Percentiles rank a stretch among this genome's conserved stretches.
phyloP scores from a whole-genome alignment of 352 stramenopile species.

The Phytopythium sindhum region DNA sequence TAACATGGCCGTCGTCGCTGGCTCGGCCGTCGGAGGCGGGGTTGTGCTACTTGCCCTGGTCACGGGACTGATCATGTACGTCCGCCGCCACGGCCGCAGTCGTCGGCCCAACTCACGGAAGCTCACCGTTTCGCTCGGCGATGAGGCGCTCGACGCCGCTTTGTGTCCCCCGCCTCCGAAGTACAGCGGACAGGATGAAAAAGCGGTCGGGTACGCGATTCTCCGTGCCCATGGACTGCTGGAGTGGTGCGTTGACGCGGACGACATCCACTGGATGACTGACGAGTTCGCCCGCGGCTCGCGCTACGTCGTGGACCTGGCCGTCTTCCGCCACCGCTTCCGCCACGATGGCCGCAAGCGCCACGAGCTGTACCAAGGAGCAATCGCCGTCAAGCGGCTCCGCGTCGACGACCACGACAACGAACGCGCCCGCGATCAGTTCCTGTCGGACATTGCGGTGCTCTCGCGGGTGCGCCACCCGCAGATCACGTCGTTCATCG shows the following conservation, averaged over 20 bases:
- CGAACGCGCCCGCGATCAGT: conserved; percentile 15
- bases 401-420: conserved; percentile 16
- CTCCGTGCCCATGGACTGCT: conserved; percentile 17
- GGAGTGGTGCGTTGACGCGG: conserved; percentile 23
- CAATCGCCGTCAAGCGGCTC: conserved; percentile 10
- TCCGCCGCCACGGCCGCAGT: conserved; percentile 9
- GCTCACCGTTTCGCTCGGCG: neutral
- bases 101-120: conserved; percentile 7
- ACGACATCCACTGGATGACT: conserved; percentile 40
- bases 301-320: conserved; percentile 29
- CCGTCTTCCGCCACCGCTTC: conserved; percentile 32
- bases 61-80: conserved; percentile 10
- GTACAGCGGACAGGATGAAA: conserved; percentile 8
- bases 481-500: conserved; percentile 43
- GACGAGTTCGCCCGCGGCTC: conserved; percentile 21
- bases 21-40: neutral
- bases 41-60: neutral
- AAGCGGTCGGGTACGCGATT: neutral
- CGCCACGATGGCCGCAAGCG: conserved; percentile 37
- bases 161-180: neutral
- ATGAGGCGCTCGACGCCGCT: conserved; percentile 8
- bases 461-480: conserved; percentile 39
- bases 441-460: conserved; percentile 43
- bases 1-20: neutral
- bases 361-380: conserved; percentile 24